Conservation (phyloP, 2,329 filamentous ascomycete genomes). For the Xylariaceae sp. region DNA sequence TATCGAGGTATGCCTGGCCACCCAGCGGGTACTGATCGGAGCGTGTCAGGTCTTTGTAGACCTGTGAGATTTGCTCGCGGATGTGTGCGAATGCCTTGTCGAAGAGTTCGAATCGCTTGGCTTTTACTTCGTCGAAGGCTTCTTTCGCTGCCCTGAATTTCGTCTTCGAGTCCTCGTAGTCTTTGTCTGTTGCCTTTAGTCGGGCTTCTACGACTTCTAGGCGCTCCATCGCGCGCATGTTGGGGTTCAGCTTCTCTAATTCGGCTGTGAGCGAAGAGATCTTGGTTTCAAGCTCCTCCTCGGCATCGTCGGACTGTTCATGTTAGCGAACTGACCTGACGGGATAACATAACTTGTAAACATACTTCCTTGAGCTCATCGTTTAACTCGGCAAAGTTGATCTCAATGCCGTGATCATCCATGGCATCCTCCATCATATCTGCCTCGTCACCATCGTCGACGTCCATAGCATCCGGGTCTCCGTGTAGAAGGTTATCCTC, state of each 20-base stretch:
- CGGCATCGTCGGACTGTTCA: conserved; percentile 61
- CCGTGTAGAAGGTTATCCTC: conserved; percentile 74
- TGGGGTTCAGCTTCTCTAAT: conserved; percentile 91
- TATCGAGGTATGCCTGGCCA: conserved; percentile 82
- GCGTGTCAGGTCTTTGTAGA: conserved; percentile 93
- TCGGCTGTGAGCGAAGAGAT: conserved; percentile 71
- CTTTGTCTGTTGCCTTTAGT: conserved; percentile 78
- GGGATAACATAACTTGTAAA: conserved; percentile 21
- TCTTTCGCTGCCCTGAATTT: conserved; percentile 72
- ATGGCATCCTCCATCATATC: conserved; percentile 61
- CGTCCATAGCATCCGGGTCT: conserved; percentile 87
- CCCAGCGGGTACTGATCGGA: conserved; percentile 91
- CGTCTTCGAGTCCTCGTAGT: conserved; percentile 80
- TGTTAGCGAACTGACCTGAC: conserved; percentile 21
- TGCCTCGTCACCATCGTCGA: conserved; percentile 69
- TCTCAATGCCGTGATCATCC: conserved; percentile 86
- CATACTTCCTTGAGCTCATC: conserved; percentile 76
- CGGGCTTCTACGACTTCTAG: conserved; percentile 80
- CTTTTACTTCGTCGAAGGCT: conserved; percentile 78
- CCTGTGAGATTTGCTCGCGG: conserved; percentile 85
- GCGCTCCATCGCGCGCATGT: conserved; percentile 92
- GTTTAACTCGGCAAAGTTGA: conserved; percentile 78
- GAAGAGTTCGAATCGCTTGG: conserved; percentile 83
- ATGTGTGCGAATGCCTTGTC: conserved; percentile 95
- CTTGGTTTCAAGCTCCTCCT: conserved; percentile 72